A percentile compares a stretch with the other conserved stretches of the same genome.
Conservation (phyloP, 345 rosid genomes). For the Angophora floribunda region DNA sequence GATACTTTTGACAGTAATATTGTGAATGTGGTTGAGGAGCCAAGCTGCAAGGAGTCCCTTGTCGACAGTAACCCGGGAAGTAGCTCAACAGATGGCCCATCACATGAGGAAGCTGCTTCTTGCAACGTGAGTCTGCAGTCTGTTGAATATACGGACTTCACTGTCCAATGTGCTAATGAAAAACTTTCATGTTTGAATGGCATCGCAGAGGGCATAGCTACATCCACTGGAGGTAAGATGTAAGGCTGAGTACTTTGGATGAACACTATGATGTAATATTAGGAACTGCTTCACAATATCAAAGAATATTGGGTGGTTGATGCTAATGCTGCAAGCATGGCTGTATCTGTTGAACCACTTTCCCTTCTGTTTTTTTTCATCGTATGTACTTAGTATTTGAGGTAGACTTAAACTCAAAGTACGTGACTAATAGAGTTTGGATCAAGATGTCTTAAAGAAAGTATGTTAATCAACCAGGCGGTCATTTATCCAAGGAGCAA, state of each 20-base stretch:
- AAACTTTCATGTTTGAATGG: neutral
- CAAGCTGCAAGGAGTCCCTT: neutral
- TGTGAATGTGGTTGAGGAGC: neutral
- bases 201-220: neutral
- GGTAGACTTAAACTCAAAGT: neutral
- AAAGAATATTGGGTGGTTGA: neutral
- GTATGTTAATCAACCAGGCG: neutral
- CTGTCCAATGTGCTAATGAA: neutral
- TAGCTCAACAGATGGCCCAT: neutral
- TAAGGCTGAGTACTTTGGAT: neutral
- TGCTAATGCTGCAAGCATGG: neutral
- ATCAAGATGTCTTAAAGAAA: constrained; percentile 1
- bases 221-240: neutral
- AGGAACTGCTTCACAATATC: neutral
- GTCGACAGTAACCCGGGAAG: neutral
- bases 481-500: neutral
- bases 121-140: neutral
- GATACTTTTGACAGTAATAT: neutral
- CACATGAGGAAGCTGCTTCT: neutral
- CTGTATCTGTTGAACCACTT: neutral
- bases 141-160: neutral
- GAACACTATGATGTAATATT: neutral
- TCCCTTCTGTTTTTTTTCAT: neutral
- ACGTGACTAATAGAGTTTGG: neutral
- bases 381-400: neutral